Conservation (phyloP, 208 protist species). For the Angomonas ambiguus region DNA sequence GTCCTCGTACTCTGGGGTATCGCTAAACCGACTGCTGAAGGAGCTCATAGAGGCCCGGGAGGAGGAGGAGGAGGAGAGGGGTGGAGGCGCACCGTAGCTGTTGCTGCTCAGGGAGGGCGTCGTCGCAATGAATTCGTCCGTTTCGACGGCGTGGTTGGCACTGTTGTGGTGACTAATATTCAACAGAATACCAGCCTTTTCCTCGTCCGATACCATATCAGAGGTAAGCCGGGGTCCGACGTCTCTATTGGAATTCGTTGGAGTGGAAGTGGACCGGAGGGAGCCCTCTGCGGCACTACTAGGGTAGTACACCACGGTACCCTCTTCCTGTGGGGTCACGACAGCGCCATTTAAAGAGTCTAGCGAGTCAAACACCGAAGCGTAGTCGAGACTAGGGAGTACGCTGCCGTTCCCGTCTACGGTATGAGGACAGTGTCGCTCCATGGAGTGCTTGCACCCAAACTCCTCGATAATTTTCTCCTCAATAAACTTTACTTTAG, state of each 20-base stretch:
- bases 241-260: no score
- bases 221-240: background rate
- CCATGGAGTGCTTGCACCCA: conserved; percentile 23
- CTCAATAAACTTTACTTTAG: background rate
- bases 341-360: background rate
- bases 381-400: background rate
- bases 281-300: background rate
- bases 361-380: background rate
- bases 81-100: no score
- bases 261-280: no score
- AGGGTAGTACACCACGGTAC: background rate
- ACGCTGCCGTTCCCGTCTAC: background rate
- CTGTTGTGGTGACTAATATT: conserved; percentile 1
- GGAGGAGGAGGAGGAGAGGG: conserved; percentile 8
- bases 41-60: background rate
- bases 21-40: background rate
- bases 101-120: background rate
- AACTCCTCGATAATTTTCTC: background rate
- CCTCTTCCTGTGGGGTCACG: no score
- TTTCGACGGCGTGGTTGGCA: background rate
- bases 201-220: background rate
- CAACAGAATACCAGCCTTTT: background rate
- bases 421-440: conserved; percentile 33
- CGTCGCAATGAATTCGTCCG: background rate
- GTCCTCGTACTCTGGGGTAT: no score